Conservation (phyloP, 441 rosid species). For the Mallotus repandus region DNA sequence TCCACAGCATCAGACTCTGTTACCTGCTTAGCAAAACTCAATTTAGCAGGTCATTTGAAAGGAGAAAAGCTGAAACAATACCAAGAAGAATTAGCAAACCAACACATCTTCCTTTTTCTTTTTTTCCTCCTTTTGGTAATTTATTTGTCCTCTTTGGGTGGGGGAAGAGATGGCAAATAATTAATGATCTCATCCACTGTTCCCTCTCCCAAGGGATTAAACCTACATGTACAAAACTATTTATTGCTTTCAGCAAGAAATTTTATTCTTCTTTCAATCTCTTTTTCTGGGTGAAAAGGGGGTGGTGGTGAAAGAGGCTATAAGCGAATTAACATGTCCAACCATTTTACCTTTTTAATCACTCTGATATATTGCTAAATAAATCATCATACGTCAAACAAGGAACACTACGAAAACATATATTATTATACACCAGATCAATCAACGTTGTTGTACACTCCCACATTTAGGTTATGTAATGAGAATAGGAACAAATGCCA, state of each 20-base stretch:
- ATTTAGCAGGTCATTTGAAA: conserved; percentile 20
- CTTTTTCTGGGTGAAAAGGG: background rate
- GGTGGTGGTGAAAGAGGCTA: background rate
- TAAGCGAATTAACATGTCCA: conserved; percentile 6
- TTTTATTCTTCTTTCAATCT: background rate
- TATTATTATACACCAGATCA: background rate
- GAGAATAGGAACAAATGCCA: background rate
- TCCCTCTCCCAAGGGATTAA: background rate
- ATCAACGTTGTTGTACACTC: background rate
- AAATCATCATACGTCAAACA: background rate
- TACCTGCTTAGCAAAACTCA: conserved; percentile 57
- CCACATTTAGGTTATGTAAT: background rate
- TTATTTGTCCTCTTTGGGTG: background rate
- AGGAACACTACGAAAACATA: background rate
- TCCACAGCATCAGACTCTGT: conserved; percentile 92
- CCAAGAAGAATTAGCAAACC: background rate
- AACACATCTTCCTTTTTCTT: background rate
- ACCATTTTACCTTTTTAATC: background rate
- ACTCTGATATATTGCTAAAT: background rate
- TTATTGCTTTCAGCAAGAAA: background rate
- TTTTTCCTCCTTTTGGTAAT: too few species aligned
- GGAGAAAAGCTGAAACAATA: conserved; percentile 2
- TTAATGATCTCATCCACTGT: background rate
- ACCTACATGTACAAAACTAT: background rate
- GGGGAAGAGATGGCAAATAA: background rate